These are phyloP conservation scores for Gossypium aridum DNA, from an alignment of 441 rosid species.

Conservation along the genomic window DNA sequence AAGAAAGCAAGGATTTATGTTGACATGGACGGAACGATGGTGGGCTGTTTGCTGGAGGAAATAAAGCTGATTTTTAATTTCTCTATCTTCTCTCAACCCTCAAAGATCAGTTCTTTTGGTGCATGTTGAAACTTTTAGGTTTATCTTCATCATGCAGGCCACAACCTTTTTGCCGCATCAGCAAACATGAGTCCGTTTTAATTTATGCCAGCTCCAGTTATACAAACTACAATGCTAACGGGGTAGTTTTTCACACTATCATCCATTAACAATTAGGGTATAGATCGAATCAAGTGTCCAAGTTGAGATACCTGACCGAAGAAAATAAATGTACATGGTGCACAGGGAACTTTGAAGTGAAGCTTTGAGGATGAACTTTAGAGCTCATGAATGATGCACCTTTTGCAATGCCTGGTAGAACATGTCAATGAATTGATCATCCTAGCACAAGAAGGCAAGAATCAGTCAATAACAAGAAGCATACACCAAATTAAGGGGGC, in stretches of 20 bases:
- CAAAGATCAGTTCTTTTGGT: background rate
- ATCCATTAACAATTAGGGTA: background rate
- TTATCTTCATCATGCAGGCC: background rate
- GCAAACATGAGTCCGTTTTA: background rate
- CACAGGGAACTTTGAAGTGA: conserved; percentile 4
- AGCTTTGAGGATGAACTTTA: background rate
- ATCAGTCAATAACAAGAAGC: conserved; percentile 1
- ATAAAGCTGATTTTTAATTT: too few species aligned
- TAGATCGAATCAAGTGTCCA: background rate
- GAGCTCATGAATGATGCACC: conserved; percentile 37
- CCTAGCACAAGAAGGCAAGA: conserved; percentile 29
- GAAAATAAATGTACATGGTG: background rate
- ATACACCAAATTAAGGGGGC: background rate
- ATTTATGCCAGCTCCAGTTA: conserved; percentile 5
- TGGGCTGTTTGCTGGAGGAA: background rate
- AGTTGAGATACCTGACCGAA: background rate
- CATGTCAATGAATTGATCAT: conserved; percentile 60
- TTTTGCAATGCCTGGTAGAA: conserved; percentile 51
- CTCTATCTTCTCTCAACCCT: background rate
- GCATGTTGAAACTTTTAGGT: too few species aligned
- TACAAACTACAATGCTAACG: background rate
- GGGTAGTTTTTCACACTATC: background rate
- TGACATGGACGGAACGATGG: too few species aligned
- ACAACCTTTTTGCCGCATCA: background rate
- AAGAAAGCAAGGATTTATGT: too few species aligned